Evolutionary conservation across 148 eudicot species (phyloP), one percentile per base, ranked within the genome.

Genomic region (Chenopodium quinoa): DNA sequence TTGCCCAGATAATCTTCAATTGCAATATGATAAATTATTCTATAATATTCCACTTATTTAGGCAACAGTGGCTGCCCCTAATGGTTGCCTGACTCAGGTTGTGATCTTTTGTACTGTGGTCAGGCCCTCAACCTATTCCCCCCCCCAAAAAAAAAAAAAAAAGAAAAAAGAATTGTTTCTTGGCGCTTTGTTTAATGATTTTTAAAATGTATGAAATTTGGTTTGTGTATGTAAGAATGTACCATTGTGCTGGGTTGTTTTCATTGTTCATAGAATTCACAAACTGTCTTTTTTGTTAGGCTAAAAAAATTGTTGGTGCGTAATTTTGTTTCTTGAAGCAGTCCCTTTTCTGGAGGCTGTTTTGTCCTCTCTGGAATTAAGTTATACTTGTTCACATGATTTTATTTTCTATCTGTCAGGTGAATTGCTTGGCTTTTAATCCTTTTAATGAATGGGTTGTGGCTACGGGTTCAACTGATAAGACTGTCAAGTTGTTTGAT

Each of bases 351-450:
- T 20, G 63, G 31, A 4, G 17, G 25, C 10, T 37, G 22, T 17
- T 64, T 4, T 65, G 23, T 73, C 54, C 7, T 60, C 10, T 32
- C 19, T 63, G 54, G 25, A 23, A 46, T 73, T 4, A 23, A 73
- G 60, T 48, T 13, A 60, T 73, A 73, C 44, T 19, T 10, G 29
- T 64, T 63, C 64, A 37, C 70, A 64, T 37, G 12, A 77, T 13
- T 9, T 75, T 72, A 20, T 22, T 82, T 78, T 71, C 32, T 23
- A 70, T 12, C 70, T 82, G 32, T 67, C 83, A 92, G 93, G 96
- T 92, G 65, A 92, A 88, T 73, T 91, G 92, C 89, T 86, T 92
- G 86, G 90, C 96, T 58, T 95, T 95, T 86, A 95, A 95, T 81
- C 97, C 95, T 31, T 86, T 89, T 58, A 90, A 92, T 75, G 95